These are phyloP conservation scores for Botryotinia calthae DNA, from an alignment of 2,329 filamentous ascomycete species.

Conservation along the genomic window DNA sequence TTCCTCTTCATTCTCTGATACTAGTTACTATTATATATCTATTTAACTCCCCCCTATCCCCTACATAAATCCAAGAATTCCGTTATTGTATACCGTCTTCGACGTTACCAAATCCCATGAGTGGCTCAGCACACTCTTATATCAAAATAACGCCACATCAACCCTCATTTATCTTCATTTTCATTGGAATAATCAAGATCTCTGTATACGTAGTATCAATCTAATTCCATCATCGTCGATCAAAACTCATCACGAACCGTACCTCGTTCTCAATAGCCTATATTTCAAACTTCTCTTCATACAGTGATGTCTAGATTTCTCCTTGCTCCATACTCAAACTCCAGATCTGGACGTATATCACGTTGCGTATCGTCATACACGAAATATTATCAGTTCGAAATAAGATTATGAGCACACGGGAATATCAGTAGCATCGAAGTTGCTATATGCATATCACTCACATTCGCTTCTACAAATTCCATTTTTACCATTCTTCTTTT, in stretches of 20 bases:
- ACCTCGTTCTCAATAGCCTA: not conserved
- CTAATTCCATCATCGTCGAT: not conserved
- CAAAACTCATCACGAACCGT: not conserved
- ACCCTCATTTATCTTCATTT: not conserved
- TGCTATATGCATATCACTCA: not conserved
- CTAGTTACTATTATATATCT: not conserved
- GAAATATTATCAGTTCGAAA: too few species aligned
- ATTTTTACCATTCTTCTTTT: not conserved
- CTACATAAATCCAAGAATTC: not conserved
- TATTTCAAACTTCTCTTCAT: not conserved
- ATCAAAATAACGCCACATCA: not conserved
- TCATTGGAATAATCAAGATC: too few species aligned
- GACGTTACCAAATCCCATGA: not conserved
- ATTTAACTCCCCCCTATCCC: not conserved
- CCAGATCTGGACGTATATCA: not conserved
- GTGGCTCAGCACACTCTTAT: fast-evolving
- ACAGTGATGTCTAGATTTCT: not conserved
- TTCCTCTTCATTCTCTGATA: fast-evolving
- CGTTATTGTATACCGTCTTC: not conserved
- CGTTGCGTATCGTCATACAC: not conserved
- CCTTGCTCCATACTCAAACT: not conserved
- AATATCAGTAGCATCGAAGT: not conserved
- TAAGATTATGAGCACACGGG: too few species aligned
- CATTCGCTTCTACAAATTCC: not conserved
- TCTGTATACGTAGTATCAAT: too few species aligned